A percentile compares a stretch with the other conserved stretches of the same genome.
Evolutionary conservation across 208 protist species (phyloP).

Genomic region (Acanthamoeba pearcei): DNA sequence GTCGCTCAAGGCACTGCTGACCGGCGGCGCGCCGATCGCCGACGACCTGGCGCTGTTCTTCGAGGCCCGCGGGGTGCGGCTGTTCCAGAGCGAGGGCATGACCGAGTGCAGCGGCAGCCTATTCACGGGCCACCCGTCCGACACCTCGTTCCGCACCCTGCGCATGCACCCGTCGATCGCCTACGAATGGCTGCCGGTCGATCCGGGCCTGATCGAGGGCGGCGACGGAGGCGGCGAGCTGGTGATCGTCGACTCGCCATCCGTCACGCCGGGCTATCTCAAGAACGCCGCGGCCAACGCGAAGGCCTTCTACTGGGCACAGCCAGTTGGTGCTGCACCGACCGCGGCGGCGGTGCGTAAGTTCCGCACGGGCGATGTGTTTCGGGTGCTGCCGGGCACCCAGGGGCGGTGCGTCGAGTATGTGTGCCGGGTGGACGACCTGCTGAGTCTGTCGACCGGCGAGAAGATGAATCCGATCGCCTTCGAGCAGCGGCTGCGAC

Average conservation of each 20-base stretch:
- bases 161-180: slow-evolving; percentile 64
- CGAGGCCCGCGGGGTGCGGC: slow-evolving; percentile 24
- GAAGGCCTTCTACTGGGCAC: slow-evolving; percentile 62
- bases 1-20: slow-evolving; percentile 50
- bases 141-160: slow-evolving; percentile 54
- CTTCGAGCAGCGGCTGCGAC: slow-evolving; percentile 61
- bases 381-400: slow-evolving; percentile 7
- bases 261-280: slow-evolving; percentile 49
- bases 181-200: slow-evolving; percentile 65
- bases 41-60: slow-evolving; percentile 71
- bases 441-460: slow-evolving; percentile 72
- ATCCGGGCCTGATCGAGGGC: neutral
- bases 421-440: slow-evolving; percentile 61
- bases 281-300: slow-evolving; percentile 28
- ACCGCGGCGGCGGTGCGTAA: neutral
- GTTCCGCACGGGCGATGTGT: slow-evolving; percentile 72
- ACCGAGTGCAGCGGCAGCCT: slow-evolving; percentile 71
- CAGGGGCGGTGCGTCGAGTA: slow-evolving; percentile 49
- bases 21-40: slow-evolving; percentile 58
- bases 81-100: slow-evolving; percentile 70
- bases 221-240: slow-evolving; percentile 58
- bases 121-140: slow-evolving; percentile 55
- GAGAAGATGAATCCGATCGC: slow-evolving; percentile 71
- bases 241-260: slow-evolving; percentile 38
- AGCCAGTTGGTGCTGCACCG: neutral